Conservation (phyloP, 306 rosid species). For the Begonia masoniana region DNA sequence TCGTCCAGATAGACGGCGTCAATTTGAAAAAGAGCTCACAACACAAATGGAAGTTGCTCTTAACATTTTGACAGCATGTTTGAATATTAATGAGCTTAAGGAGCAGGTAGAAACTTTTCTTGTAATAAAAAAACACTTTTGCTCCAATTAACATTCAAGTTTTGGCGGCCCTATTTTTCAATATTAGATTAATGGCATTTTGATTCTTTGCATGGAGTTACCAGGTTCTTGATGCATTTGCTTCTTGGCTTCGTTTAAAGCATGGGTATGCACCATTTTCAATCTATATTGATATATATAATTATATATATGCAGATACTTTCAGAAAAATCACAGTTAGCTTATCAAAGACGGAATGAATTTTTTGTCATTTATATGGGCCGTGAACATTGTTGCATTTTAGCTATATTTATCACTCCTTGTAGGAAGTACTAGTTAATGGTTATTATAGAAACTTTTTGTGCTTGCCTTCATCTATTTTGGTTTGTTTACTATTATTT, state of each 20-base stretch:
- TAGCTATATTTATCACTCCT: no score
- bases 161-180: slow-evolving; percentile 1
- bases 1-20: slow-evolving; percentile 97
- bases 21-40: slow-evolving; percentile 92
- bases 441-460: no score
- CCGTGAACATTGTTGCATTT: no score
- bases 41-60: slow-evolving; percentile 89
- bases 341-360: no score
- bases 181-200: slow-evolving; percentile 8
- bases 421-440: no score
- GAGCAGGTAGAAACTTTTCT: slow-evolving; percentile 58
- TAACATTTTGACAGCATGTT: slow-evolving; percentile 81
- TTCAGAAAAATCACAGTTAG: no score
- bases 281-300: background rate
- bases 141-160: no score
- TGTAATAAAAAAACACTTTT: no score
- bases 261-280: slow-evolving; percentile 59
- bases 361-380: no score
- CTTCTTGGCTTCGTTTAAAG: slow-evolving; percentile 98
- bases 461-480: no score
- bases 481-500: background rate
- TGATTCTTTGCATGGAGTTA: slow-evolving; percentile 18
- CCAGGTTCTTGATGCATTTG: slow-evolving; percentile 99
- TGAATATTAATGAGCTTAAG: slow-evolving; percentile 80
- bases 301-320: no score